A percentile compares a stretch with the other conserved stretches of the same genome.
Conservation (phyloP, 768 basidiomycete species). For the Gelatoporia subvermispora region DNA sequence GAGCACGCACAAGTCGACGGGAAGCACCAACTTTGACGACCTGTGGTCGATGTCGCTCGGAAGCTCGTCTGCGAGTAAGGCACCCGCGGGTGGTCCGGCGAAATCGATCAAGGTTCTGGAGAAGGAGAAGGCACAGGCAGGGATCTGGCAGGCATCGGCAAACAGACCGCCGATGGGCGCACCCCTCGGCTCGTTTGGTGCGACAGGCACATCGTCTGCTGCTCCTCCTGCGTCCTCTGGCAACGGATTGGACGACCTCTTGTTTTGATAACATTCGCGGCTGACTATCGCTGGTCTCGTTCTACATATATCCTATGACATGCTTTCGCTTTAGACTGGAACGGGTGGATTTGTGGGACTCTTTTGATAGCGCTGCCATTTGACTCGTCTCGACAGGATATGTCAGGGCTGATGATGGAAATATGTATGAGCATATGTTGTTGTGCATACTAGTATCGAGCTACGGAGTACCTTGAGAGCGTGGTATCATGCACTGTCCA, state of each 20-base stretch:
- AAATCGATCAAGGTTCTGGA: conserved; percentile 86
- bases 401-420: too few species aligned
- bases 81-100: conserved; percentile 26
- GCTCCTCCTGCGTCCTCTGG: conserved; percentile 16
- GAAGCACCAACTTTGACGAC: conserved; percentile 75
- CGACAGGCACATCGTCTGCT: conserved; percentile 11
- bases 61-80: conserved; percentile 26
- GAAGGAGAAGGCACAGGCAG: conserved; percentile 78
- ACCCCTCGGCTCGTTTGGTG: conserved; percentile 23
- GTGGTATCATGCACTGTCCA: too few species aligned
- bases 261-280: conserved; percentile 25
- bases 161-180: conserved; percentile 17
- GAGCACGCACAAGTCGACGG: conserved; percentile 25
- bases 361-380: too few species aligned
- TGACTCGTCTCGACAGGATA: too few species aligned
- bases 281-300: neutral
- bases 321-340: neutral
- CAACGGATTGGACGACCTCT: conserved; percentile 34
- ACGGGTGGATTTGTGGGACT: neutral
- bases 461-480: too few species aligned
- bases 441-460: too few species aligned
- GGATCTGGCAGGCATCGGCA: conserved; percentile 63
- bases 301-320: neutral
- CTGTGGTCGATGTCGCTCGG: conserved; percentile 83
- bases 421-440: too few species aligned